Conservation (phyloP, 2,329 filamentous ascomycete species). For the Parastagonospora avenae region DNA sequence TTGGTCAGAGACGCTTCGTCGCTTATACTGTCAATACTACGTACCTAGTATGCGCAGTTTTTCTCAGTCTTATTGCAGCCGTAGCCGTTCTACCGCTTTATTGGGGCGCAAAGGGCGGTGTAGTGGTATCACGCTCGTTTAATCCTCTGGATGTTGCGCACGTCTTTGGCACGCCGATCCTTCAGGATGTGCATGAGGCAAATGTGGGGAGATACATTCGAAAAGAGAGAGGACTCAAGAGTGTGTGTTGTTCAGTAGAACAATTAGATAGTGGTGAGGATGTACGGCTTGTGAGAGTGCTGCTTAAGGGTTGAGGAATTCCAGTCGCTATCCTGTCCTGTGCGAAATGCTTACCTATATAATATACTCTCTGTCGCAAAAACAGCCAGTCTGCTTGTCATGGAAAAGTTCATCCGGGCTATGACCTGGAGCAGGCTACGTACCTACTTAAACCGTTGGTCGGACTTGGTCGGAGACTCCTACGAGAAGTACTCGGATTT, state of each 20-base stretch:
- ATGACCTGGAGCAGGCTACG: too few species aligned
- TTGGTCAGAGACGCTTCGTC: background rate
- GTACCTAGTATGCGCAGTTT: slow-evolving; percentile 5
- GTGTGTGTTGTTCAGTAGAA: background rate
- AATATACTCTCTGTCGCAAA: too few species aligned
- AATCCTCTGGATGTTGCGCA: slow-evolving; percentile 12
- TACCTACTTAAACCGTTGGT: too few species aligned
- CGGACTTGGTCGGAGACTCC: too few species aligned
- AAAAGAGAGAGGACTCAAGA: background rate
- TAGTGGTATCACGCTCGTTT: background rate
- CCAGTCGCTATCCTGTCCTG: too few species aligned
- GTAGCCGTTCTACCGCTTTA: slow-evolving; percentile 6
- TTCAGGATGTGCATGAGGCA: background rate
- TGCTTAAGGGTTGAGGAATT: too few species aligned
- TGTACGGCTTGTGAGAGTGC: too few species aligned
- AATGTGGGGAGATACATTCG: background rate
- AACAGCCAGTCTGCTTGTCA: too few species aligned
- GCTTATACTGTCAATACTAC: slow-evolving; percentile 2
- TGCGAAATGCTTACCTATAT: too few species aligned
- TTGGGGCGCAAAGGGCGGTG: slow-evolving; percentile 2
- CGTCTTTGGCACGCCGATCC: slow-evolving; percentile 9
- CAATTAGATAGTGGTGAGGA: too few species aligned
- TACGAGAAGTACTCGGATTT: too few species aligned
- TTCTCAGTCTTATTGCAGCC: slow-evolving; percentile 6
- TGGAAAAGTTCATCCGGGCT: too few species aligned